Conservation (phyloP, 306 rosid species). For the Glycine soja region DNA sequence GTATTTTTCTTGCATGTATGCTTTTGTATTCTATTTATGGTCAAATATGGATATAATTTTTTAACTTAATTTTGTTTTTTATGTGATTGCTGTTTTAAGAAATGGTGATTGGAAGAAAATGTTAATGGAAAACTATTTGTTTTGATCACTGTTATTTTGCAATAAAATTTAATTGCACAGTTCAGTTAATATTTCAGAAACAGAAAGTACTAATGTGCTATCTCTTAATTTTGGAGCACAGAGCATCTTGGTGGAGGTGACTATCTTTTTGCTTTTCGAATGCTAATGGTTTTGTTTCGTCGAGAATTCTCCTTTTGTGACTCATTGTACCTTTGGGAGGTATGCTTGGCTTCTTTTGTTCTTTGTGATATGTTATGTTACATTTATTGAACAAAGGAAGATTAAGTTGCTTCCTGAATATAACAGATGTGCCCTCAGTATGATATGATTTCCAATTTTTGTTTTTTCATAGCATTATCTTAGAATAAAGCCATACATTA, state of each 20-base stretch:
- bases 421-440: neutral
- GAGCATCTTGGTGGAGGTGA: constrained; percentile 98
- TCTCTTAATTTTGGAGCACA: constrained; percentile 59
- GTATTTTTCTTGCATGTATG: constrained; percentile 55
- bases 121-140: constrained; percentile 14
- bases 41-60: constrained; percentile 37
- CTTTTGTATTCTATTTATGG: constrained; percentile 39
- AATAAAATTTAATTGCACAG: constrained; percentile 23
- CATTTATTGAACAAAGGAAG: constrained; percentile 4
- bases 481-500: neutral
- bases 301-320: constrained; percentile 99
- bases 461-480: neutral
- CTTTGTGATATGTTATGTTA: constrained; percentile 12
- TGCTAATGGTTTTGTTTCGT: constrained; percentile 99
- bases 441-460: constrained; percentile 15
- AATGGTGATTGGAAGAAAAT: constrained; percentile 33
- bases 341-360: constrained; percentile 43
- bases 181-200: constrained; percentile 38
- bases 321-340: constrained; percentile 99
- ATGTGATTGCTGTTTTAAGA: constrained; percentile 30
- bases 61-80: constrained; percentile 2
- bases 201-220: constrained; percentile 43
- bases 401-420: constrained; percentile 18
- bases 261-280: constrained; percentile 96
- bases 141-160: constrained; percentile 10